A percentile compares a stretch with the other conserved stretches of the same genome.
Evolutionary conservation across 2,329 filamentous ascomycete genomes (phyloP).

Genomic region (Triangularia verruculosa): DNA sequence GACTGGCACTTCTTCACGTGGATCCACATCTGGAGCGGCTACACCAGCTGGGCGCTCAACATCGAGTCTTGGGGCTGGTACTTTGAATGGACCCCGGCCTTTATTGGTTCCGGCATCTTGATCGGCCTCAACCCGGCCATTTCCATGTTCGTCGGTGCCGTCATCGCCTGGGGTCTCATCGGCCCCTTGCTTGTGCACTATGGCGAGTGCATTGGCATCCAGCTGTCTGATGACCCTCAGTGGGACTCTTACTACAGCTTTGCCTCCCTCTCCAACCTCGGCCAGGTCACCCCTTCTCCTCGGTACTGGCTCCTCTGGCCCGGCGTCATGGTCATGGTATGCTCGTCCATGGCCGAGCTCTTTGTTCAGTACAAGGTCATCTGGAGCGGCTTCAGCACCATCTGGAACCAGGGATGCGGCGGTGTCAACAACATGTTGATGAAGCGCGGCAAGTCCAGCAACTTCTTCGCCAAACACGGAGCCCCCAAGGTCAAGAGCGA

Average conservation of each 20-base stretch:
- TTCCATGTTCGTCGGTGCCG: conserved; percentile 54
- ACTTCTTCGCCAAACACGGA: conserved; percentile 43
- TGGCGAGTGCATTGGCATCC: conserved; percentile 44
- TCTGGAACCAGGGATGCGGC: conserved; percentile 45
- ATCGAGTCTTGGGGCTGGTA: conserved; percentile 59
- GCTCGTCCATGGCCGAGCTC: conserved; percentile 39
- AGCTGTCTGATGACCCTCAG: conserved; percentile 38
- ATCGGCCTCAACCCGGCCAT: conserved; percentile 57
- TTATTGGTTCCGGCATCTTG: conserved; percentile 57
- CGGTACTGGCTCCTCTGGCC: conserved; percentile 44
- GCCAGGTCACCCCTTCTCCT: conserved; percentile 35
- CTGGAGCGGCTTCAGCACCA: conserved; percentile 41
- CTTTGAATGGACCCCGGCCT: conserved; percentile 56
- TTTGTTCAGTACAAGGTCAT: conserved; percentile 41
- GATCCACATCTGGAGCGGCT: conserved; percentile 54
- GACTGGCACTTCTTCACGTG: conserved; percentile 53
- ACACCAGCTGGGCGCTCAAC: conserved; percentile 48
- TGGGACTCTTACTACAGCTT: conserved; percentile 44
- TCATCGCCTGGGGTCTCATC: conserved; percentile 56
- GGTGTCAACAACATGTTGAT: conserved; percentile 40
- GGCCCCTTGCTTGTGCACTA: conserved; percentile 55
- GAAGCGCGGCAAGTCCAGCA: conserved; percentile 41
- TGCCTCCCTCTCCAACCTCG: conserved; percentile 34
- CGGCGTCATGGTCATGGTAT: conserved; percentile 43
- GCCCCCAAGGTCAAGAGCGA: conserved; percentile 29